Percentiles rank a stretch among this genome's conserved stretches.
phyloP scores from a whole-genome alignment of 306 rosid genomes.

The Biancaea sappan region DNA sequence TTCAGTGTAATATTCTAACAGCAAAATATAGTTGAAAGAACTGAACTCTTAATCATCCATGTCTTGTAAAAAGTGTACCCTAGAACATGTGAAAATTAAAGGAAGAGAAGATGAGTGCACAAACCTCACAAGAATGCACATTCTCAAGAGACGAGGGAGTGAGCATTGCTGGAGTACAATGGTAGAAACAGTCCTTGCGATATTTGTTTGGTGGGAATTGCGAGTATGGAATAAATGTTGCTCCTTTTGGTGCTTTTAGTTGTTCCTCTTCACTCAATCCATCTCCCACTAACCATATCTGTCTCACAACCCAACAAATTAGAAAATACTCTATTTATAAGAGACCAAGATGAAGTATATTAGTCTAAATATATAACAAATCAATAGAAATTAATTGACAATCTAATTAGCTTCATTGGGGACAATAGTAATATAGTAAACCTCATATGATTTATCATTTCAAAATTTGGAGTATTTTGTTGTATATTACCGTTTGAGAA shows the following conservation, averaged over 20 bases:
- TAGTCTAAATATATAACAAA: too few species aligned
- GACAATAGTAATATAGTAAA: too few species aligned
- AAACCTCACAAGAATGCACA: slow-evolving; percentile 82
- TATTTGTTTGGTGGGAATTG: slow-evolving; percentile 67
- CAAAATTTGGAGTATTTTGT: background rate
- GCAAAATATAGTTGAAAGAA: background rate
- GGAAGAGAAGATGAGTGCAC: background rate
- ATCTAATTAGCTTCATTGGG: too few species aligned
- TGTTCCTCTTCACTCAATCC: slow-evolving; percentile 64
- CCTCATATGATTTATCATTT: background rate
- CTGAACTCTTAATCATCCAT: background rate
- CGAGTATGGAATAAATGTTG: slow-evolving; percentile 75
- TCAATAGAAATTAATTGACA: too few species aligned
- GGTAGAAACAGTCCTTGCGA: slow-evolving; percentile 71
- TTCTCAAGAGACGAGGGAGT: slow-evolving; percentile 58
- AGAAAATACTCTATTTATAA: too few species aligned
- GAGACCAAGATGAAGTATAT: background rate
- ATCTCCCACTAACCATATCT: slow-evolving; percentile 83
- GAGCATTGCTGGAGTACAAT: slow-evolving; percentile 64
- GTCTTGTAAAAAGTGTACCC: background rate
- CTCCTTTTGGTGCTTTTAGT: slow-evolving; percentile 62
- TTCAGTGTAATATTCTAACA: too few species aligned
- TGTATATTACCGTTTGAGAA: slow-evolving; percentile 48
- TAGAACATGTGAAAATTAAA: background rate
- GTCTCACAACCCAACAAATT: background rate